Evolutionary conservation across 1,284 basidiomycete genomes (phyloP), one percentile per base, ranked within the genome.

Genomic region (Melampsora larici-populina): DNA sequence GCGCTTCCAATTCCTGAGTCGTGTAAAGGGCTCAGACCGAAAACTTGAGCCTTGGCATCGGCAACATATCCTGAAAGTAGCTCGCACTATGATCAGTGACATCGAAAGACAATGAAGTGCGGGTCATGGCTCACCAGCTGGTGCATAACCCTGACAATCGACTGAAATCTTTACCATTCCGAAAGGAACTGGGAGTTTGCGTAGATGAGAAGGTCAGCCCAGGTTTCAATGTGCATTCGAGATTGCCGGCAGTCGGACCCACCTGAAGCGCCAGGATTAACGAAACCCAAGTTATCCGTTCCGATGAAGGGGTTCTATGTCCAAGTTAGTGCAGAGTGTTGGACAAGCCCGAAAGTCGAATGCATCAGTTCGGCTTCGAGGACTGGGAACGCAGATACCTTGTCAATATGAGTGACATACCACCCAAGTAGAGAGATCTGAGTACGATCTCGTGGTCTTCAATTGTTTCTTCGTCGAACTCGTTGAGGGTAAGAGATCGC

Each of bases 1-100:
- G 63, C 8, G 11, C 86, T 86, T 31, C 87, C 87, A 0, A 87
- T 87, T 2, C 87, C 87, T 81, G 87, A 87, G 79, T 88, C 87
- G 73, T 88, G 87, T 85, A 87, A 86, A 33, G 87, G 82, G 13
- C 86, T 87, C 36, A 88, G 86, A 0, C 85, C 85, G 64, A 8
- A 21, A 33, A 64, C 8, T 7, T 18, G 11, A 13, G 63, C 63
- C 18, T 5, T 36, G 1, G 63, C 1, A 13, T 64, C 24, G 4
- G 63, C 63, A 6, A 29, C 4, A 64, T 29, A 64, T 9, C 33
- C 33, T 64, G 62, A 36, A 36, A 9, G 36, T 21, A 36, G 18
- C 18, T 5, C 8, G 7, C 29, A n/a, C 29, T 29, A n/a, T 58
- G 18, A 24, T 58, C 8, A n/a, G 55, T 58, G 21, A 29, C 31